These are phyloP conservation scores for Colletotrichum limetticola DNA, from an alignment of 2,329 filamentous ascomycete species.

Conservation along the genomic window DNA sequence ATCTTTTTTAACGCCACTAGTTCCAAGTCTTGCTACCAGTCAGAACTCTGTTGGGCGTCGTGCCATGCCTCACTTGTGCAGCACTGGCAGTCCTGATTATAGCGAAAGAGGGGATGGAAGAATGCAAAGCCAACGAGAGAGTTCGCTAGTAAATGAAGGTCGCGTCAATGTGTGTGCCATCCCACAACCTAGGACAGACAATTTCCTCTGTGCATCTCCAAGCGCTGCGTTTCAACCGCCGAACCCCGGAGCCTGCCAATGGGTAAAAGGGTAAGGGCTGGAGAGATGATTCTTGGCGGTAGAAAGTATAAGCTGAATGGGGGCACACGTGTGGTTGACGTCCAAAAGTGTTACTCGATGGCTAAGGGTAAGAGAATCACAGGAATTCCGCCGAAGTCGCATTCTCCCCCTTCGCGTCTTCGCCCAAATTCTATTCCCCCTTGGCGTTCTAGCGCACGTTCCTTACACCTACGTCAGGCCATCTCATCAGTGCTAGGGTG, in stretches of 20 bases:
- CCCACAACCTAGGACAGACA: not conserved
- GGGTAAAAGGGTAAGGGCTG: not conserved
- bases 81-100: not conserved
- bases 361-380: slow-evolving; percentile 31
- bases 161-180: not conserved
- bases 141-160: not conserved
- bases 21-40: not conserved
- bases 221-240: slow-evolving; percentile 30
- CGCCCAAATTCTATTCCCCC: not conserved
- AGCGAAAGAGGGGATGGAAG: not conserved
- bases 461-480: slow-evolving; percentile 30
- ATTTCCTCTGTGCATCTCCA: slow-evolving; percentile 32
- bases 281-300: not conserved
- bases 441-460: slow-evolving; percentile 9
- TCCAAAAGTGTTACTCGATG: slow-evolving; percentile 32
- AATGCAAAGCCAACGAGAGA: slow-evolving; percentile 7
- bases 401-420: not conserved
- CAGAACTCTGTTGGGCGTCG: not conserved
- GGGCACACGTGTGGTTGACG: not conserved
- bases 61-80: not conserved
- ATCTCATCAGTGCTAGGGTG: not conserved
- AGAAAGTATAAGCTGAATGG: not conserved
- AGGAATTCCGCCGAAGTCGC: slow-evolving; percentile 4
- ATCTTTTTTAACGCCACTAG: not conserved
- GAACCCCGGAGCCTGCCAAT: slow-evolving; percentile 30